Evolutionary conservation across 2,329 filamentous ascomycete genomes (phyloP).

Genomic region (Fusarium pseudoanthophilum): DNA sequence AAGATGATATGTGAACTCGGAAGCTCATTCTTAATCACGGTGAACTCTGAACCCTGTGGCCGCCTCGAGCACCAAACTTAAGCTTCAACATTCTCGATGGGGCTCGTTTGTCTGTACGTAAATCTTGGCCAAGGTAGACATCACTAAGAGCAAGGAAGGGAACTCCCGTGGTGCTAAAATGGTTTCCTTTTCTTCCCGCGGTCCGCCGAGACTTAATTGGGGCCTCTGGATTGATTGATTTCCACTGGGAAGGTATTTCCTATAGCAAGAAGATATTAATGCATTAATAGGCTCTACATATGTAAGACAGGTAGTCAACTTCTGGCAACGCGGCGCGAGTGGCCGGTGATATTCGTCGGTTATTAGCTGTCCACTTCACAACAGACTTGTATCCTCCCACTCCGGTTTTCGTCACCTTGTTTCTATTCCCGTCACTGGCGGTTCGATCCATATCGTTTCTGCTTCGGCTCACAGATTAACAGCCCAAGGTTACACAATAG

Average conservation of each 20-base stretch:
- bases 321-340: background rate
- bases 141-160: constrained; percentile 23
- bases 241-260: background rate
- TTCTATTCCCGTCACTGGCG: background rate
- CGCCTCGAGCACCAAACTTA: background rate
- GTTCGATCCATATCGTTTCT: background rate
- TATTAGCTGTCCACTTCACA: background rate
- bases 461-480: background rate
- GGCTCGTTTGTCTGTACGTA: background rate
- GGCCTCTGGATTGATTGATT: background rate
- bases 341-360: background rate
- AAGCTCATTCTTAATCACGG: background rate
- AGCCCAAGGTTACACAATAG: constrained; percentile 6
- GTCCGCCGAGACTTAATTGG: constrained; percentile 1
- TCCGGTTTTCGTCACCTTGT: background rate
- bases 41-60: background rate
- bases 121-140: background rate
- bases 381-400: background rate
- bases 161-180: constrained; percentile 33
- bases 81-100: constrained; percentile 16
- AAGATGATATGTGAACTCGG: background rate
- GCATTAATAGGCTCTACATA: background rate
- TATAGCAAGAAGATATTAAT: background rate
- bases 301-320: background rate
- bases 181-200: constrained; percentile 11